Conservation (phyloP, 176 grass and related monocot genomes). For the Alopecurus myosuroides region DNA sequence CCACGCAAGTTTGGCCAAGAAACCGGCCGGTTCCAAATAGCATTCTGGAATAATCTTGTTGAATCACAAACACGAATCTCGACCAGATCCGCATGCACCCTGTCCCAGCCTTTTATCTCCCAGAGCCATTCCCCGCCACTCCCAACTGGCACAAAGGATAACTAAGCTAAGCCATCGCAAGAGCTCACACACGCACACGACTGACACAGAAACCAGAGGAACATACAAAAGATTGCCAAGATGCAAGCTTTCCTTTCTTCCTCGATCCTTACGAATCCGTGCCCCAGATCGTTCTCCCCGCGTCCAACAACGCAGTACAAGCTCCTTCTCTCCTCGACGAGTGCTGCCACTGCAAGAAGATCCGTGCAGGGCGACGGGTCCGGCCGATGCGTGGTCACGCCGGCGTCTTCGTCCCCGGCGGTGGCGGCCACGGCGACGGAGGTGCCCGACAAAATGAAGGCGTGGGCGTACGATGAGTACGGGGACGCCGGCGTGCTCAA, state of each 20-base stretch:
- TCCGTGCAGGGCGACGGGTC: not conserved
- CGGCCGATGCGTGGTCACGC: slow-evolving; percentile 7
- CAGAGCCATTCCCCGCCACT: slow-evolving; percentile 22
- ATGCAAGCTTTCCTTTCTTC: slow-evolving; percentile 47
- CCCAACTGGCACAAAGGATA: not conserved
- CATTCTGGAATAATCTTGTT: not conserved
- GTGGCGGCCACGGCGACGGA: not conserved
- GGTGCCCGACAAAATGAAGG: slow-evolving; percentile 58
- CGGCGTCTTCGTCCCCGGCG: slow-evolving; percentile 2
- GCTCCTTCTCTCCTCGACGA: not conserved
- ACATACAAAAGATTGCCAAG: not conserved
- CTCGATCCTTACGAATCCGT: slow-evolving; percentile 25
- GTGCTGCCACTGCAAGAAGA: not conserved
- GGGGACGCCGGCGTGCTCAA: slow-evolving; percentile 58
- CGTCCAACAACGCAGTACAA: not conserved
- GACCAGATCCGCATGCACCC: not conserved
- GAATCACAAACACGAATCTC: not conserved
- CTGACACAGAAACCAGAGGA: not conserved
- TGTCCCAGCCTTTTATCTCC: not conserved
- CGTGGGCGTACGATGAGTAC: slow-evolving; percentile 86
- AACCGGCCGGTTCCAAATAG: not conserved
- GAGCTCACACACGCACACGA: not conserved
- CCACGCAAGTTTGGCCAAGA: not conserved
- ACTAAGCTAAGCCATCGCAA: not conserved
- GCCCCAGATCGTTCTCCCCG: slow-evolving; percentile 11